Conservation (phyloP, 139 green algal genomes). For the Auxenochlorella pyrenoidosa region DNA sequence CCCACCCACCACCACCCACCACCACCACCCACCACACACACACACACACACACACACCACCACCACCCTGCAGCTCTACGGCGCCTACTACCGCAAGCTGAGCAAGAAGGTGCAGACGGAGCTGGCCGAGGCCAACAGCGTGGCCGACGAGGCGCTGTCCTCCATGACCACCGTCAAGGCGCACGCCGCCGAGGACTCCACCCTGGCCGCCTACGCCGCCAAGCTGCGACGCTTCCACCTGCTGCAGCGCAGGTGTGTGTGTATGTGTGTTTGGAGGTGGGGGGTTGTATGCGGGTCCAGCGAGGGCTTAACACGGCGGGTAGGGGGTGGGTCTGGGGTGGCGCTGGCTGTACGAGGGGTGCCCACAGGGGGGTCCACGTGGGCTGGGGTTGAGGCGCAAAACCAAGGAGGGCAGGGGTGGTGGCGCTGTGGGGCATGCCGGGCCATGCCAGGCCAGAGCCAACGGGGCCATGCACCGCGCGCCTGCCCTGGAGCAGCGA, state of each 20-base stretch:
- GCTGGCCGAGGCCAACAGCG: conserved; percentile 80
- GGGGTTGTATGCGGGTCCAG: no score
- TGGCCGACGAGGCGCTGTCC: conserved; percentile 78
- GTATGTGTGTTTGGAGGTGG: background rate
- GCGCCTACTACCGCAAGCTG: conserved; percentile 75
- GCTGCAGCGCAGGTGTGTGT: conserved; percentile 38
- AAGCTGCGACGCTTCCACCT: conserved; percentile 65
- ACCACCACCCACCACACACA: background rate
- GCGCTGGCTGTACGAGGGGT: no score
- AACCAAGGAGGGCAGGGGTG: no score
- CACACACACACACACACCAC: no score
- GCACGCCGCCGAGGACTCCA: conserved; percentile 70
- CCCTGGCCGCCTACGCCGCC: conserved; percentile 62
- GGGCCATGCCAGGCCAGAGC: no score
- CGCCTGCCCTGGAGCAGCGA: no score
- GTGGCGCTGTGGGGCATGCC: no score
- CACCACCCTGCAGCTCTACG: conserved; percentile 72
- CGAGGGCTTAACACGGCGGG: no score
- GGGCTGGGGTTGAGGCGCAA: no score
- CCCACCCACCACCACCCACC: background rate
- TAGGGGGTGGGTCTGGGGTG: no score
- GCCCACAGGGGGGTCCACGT: no score
- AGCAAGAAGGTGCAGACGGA: conserved; percentile 77
- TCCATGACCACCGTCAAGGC: conserved; percentile 83
- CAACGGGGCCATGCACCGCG: no score